A percentile compares a stretch with the other conserved stretches of the same genome.
These are phyloP conservation scores for Trichoderma semiorbis DNA, from an alignment of 2,329 filamentous ascomycete species.

Conservation along the genomic window DNA sequence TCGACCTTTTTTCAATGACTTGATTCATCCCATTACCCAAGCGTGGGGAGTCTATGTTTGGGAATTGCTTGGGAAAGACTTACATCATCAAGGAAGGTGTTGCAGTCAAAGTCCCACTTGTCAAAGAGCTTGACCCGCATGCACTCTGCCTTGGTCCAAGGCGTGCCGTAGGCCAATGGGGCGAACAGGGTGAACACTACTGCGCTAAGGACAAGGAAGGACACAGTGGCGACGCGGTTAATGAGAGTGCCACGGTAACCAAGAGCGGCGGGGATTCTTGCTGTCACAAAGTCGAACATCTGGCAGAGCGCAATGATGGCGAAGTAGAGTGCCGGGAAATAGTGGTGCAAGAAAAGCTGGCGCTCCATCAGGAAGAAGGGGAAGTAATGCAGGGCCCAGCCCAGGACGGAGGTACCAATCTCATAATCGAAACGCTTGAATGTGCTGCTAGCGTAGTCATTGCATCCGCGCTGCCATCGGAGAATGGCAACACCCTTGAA, in stretches of 20 bases:
- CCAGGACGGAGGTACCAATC: slow-evolving; percentile 82
- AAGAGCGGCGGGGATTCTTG: slow-evolving; percentile 65
- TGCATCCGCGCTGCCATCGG: slow-evolving; percentile 90
- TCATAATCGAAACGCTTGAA: slow-evolving; percentile 99
- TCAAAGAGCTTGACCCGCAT: slow-evolving; percentile 80
- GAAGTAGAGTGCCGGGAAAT: slow-evolving; percentile 96
- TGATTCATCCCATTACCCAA: slow-evolving; percentile 15
- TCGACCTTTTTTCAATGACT: neutral
- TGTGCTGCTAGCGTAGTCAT: slow-evolving; percentile 74
- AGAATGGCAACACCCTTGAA: slow-evolving; percentile 88
- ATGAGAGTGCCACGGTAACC: slow-evolving; percentile 64
- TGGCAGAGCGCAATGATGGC: slow-evolving; percentile 86
- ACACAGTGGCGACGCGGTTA: slow-evolving; percentile 69
- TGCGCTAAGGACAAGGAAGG: slow-evolving; percentile 71
- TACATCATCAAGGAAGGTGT: slow-evolving; percentile 83
- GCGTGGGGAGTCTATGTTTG: slow-evolving; percentile 32
- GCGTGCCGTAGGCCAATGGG: slow-evolving; percentile 87
- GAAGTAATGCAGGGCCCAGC: slow-evolving; percentile 98
- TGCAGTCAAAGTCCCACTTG: slow-evolving; percentile 98
- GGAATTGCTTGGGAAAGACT: slow-evolving; percentile 48
- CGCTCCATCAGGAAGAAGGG: slow-evolving; percentile 98
- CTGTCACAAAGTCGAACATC: slow-evolving; percentile 79
- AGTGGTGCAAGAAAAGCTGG: slow-evolving; percentile 97
- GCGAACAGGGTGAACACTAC: slow-evolving; percentile 80
- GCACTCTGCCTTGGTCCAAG: slow-evolving; percentile 89